Base-by-base conservation (phyloP, 257 asterid species). In the Avicennia marina region DNA sequence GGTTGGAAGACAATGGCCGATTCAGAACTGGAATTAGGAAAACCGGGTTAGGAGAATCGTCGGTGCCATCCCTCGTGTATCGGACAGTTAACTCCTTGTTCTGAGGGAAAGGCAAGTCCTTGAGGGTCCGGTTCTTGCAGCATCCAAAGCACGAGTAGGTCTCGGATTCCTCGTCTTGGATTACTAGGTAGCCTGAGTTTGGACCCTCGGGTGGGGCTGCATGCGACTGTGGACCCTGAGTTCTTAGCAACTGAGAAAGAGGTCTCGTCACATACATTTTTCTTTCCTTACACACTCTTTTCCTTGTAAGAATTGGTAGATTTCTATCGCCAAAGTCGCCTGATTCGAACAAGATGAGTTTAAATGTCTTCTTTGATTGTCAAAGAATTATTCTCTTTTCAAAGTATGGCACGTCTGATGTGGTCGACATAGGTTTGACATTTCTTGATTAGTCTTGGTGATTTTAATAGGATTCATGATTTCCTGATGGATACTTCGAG, bases 101-200 rank as follows among this genome's bases (percentile, higher is more conserved):
- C 57, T 81, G 95, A 55, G 94, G 95, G 63, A 86, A 75, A 8
- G 87, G 90, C 10, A 81, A 47, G 2, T 69, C 60, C 3, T 42
- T 10, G 1, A 86, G 71, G 19, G 46, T 58, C 21, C 53, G 32
- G 1, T 67, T 79, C 85, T 75, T 77, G 58, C 72, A 69, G 36
- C 52, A 47, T 5, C 90, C 95, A 24, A 86, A 81, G 53, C 82
- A 86, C 0, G 68, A 51, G 60, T 83, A 73, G 0, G 75, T 75
- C 56, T 71, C 79, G 0, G 81, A 71, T 67, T 86, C 90, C 47
- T 67, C 78, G 67, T 86, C 95, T 31, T 79, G 90, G 39, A 86
- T 67, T 1, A 83, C 82, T 3, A 87, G 49, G 77, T 50, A 81
- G 7, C 95, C 94, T 0, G 86, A 77, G 49, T 79, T 79, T 6